These are phyloP conservation scores for Parasitella parasitica DNA, from an alignment of 371 early-diverging fungal genomes.

Conservation along the genomic window DNA sequence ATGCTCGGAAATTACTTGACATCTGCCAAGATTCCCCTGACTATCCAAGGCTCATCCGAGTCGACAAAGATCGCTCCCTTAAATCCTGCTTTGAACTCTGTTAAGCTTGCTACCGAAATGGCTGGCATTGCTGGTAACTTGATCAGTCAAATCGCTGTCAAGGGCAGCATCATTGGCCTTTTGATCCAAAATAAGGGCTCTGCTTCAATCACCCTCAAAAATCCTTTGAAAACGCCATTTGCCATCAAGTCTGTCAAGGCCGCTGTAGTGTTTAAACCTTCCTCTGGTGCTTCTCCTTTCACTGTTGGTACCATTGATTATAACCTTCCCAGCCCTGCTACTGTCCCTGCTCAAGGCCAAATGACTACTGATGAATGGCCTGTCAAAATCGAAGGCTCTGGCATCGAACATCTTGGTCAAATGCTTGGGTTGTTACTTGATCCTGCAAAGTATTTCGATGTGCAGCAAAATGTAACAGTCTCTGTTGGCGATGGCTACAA, in stretches of 20 bases:
- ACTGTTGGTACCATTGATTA: conserved; percentile 29
- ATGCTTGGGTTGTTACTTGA: conserved; percentile 5
- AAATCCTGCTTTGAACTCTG: conserved; percentile 40
- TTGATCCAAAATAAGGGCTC: conserved; percentile 10
- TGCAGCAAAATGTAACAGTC: conserved; percentile 28
- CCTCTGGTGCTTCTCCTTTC: conserved; percentile 4
- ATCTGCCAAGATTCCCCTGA: conserved; percentile 41
- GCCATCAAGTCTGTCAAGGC: conserved; percentile 32
- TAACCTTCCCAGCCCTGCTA: conserved; percentile 17
- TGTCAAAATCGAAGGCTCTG: conserved; percentile 10
- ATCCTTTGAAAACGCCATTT: conserved; percentile 42
- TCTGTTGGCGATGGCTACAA: conserved; percentile 29
- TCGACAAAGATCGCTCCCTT: conserved; percentile 50
- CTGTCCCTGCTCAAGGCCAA: conserved; percentile 21
- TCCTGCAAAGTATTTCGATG: conserved; percentile 14
- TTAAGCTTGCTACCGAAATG: conserved; percentile 46
- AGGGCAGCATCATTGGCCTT: conserved; percentile 7
- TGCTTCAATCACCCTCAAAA: conserved; percentile 41
- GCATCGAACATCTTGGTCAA: conserved; percentile 8
- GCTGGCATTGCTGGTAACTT: conserved; percentile 47
- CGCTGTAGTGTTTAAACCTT: conserved; percentile 16
- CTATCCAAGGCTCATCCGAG: conserved; percentile 36
- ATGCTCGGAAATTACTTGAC: conserved; percentile 41
- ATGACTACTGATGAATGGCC: conserved; percentile 22
- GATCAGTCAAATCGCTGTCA: conserved; percentile 32